Evolutionary conservation across 345 rosid genomes (phyloP).

Genomic region (Salix suchowensis): DNA sequence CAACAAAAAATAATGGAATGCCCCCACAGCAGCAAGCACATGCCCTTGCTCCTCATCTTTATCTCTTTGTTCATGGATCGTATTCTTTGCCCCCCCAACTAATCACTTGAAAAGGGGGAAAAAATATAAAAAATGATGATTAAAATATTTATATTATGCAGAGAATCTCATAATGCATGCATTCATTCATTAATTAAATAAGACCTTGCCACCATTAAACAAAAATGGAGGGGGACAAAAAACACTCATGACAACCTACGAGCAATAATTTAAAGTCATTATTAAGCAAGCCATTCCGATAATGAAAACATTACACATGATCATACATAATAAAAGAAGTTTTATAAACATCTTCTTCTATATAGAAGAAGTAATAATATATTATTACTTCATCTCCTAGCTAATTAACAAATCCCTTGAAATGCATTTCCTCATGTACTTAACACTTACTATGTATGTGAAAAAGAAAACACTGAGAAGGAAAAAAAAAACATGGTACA

Average conservation of each 20-base stretch:
- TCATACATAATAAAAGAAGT: conserved; percentile 6
- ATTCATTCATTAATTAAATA: not conserved
- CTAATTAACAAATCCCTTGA: conserved; percentile 7
- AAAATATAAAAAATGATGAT: not conserved
- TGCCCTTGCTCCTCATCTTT: conserved; percentile 19
- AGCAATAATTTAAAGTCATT: conserved; percentile 6
- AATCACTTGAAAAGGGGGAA: not conserved
- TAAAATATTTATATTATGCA: not conserved
- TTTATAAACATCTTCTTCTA: conserved; percentile 16
- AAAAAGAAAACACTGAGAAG: not conserved
- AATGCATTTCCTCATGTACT: conserved; percentile 15
- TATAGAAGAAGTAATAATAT: not conserved
- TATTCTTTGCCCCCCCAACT: conserved; percentile 21
- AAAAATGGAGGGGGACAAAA: not conserved
- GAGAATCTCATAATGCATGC: conserved; percentile 15
- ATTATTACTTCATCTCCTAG: conserved; percentile 14
- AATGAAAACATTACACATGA: conserved; percentile 7
- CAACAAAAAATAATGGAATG: not conserved
- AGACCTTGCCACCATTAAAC: not conserved
- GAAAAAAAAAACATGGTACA: conserved; percentile 13
- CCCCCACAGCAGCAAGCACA: conserved; percentile 19
- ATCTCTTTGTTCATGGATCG: conserved; percentile 29
- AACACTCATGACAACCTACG: conserved; percentile 7
- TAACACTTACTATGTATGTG: not conserved
- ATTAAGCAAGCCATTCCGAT: conserved; percentile 18